phyloP scores from a whole-genome alignment of 2,329 filamentous ascomycete genomes.

The Fusarium sp. region DNA sequence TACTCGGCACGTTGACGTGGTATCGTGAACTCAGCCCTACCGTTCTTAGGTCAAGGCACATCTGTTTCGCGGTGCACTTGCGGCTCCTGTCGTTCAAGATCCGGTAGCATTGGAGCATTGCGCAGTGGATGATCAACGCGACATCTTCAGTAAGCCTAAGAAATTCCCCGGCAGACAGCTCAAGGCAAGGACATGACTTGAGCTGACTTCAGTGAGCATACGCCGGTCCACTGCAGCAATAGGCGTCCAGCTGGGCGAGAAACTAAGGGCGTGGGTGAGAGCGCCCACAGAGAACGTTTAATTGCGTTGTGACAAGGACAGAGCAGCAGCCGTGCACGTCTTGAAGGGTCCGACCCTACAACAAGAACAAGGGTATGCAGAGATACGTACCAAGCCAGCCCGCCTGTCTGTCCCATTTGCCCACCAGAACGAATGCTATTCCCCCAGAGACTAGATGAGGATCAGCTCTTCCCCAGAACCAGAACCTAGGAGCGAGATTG shows the following conservation, averaged over 20 bases:
- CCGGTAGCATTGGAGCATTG: slow-evolving; percentile 32
- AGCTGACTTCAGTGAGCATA: slow-evolving; percentile 14
- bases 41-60: slow-evolving; percentile 23
- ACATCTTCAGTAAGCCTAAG: slow-evolving; percentile 21
- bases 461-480: slow-evolving; percentile 22
- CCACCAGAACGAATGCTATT: slow-evolving; percentile 18
- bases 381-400: slow-evolving; percentile 16
- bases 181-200: slow-evolving; percentile 7
- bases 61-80: slow-evolving; percentile 31
- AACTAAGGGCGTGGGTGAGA: slow-evolving; percentile 31
- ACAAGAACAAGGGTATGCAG: slow-evolving; percentile 31
- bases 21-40: slow-evolving; percentile 41
- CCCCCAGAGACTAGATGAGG: slow-evolving; percentile 18
- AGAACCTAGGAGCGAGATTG: slow-evolving; percentile 11
- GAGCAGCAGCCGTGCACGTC: slow-evolving; percentile 36
- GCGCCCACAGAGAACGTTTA: slow-evolving; percentile 22
- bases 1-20: slow-evolving; percentile 30
- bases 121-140: slow-evolving; percentile 31
- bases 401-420: slow-evolving; percentile 1
- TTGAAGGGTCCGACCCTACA: slow-evolving; percentile 39
- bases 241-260: slow-evolving; percentile 23
- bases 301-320: slow-evolving; percentile 33
- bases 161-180: slow-evolving; percentile 24
- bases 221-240: slow-evolving; percentile 20
- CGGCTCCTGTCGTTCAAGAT: slow-evolving; percentile 33